Evolutionary conservation across 2,329 filamentous ascomycete genomes (phyloP), one percentile per base, ranked within the genome.

Genomic region (Mycosphaerelloides madeirae): DNA sequence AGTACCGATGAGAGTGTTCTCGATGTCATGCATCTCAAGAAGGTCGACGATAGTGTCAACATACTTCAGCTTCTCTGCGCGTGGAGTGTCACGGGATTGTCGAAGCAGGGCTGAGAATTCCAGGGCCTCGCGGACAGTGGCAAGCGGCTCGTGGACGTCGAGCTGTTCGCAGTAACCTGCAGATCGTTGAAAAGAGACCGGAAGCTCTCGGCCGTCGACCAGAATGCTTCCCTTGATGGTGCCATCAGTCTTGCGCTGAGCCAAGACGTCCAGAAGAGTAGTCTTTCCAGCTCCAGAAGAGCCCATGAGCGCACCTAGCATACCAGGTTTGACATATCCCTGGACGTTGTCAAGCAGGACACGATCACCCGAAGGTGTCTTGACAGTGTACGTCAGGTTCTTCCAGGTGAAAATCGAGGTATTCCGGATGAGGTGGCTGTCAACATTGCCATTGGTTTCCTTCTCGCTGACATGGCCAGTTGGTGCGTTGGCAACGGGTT

Each of bases 321-420:
- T 79, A 29, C 87, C 86, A 1, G 86, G 86, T 50, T 83, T 81
- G 39, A 89, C 85, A 55, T 83, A 91, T 2, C 83, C 89, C 53
- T 80, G 74, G 3, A 85, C 76, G 45, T 82, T 72, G 48, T 80
- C 72, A 9, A 85, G 64, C 3, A 84, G 62, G 3, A 61, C 63
- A 12, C 70, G 60, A 35, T 72, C 68, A 3, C 67, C 67, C 29
- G 65, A 64, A 16, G 71, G 61, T 20, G 70, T 72, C 9, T 70
- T 68, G 47, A 89, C 84, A 0, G 79, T 84, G 62, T 95, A 95
- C 60, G 83, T 87, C 48, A 96, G 80, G 52, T 85, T 75, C 62
- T 91, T 85, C 85, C 88, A 95, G 0, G 89, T 95, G 44, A 94
- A 86, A 0, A 85, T 71, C 0, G 79, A 82, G 0, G 77, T 83